Percentiles rank a stretch among this genome's conserved stretches.
Evolutionary conservation across 805 yeast species (phyloP).

Genomic region (Citeromyces nyonsensis): DNA sequence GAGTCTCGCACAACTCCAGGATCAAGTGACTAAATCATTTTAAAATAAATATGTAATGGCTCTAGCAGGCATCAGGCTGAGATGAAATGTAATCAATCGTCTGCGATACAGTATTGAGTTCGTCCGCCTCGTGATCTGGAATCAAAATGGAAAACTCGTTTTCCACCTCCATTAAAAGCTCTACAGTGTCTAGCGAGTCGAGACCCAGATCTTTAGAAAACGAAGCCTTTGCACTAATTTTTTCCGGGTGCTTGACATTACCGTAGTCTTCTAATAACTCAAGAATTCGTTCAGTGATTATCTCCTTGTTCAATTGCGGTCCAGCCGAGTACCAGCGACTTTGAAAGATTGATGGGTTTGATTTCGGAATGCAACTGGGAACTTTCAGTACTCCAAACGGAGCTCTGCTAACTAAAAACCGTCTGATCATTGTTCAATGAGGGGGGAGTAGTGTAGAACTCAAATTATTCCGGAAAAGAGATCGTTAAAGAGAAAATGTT

Average conservation of each 20-base stretch:
- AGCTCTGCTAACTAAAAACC: no score
- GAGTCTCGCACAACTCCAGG: slow-evolving; percentile 16
- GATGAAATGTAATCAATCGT: slow-evolving; percentile 76
- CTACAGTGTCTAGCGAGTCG: slow-evolving; percentile 61
- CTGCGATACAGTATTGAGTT: slow-evolving; percentile 85
- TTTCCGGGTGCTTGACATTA: slow-evolving; percentile 24
- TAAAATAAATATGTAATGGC: background rate
- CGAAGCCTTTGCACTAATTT: slow-evolving; percentile 24
- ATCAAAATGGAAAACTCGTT: slow-evolving; percentile 66
- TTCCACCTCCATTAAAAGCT: slow-evolving; percentile 60
- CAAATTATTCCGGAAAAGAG: no score
- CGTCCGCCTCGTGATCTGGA: slow-evolving; percentile 87
- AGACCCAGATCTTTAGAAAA: slow-evolving; percentile 53
- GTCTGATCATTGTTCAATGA: no score
- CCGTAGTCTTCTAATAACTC: slow-evolving; percentile 54
- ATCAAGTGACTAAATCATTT: background rate
- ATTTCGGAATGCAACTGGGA: no score
- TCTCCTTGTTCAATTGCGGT: slow-evolving; percentile 47
- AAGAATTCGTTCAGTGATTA: slow-evolving; percentile 42
- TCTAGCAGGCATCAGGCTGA: slow-evolving; percentile 31
- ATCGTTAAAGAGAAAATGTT: no score
- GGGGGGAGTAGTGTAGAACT: no score
- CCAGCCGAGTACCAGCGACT: slow-evolving; percentile 33
- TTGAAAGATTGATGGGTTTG: background rate
- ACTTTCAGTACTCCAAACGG: no score